Conservation (phyloP, 768 basidiomycete species). For the Asterophora lycoperdoides region DNA sequence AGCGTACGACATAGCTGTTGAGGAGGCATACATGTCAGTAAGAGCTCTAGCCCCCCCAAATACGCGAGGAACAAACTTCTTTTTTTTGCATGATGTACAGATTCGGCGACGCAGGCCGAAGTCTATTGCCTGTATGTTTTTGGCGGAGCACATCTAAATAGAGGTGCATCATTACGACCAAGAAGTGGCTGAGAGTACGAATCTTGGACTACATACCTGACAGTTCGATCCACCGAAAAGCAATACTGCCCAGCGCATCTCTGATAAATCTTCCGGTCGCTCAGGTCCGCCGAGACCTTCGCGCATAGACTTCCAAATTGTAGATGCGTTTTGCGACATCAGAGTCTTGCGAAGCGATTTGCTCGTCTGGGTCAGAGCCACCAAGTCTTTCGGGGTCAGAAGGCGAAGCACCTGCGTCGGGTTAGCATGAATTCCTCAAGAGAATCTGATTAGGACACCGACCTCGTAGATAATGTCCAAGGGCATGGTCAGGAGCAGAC, state of each 20-base stretch:
- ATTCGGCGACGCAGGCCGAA: conserved; percentile 23
- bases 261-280: conserved; percentile 21
- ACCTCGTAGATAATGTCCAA: conserved; percentile 26
- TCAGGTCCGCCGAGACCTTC: conserved; percentile 15
- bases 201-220: conserved; percentile 15
- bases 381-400: conserved; percentile 22
- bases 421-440: not conserved
- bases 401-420: conserved; percentile 21
- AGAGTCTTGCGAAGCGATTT: conserved; percentile 21
- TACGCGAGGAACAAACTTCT: conserved; percentile 18
- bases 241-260: conserved; percentile 24
- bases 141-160: conserved; percentile 10
- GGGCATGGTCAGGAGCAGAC: conserved; percentile 22
- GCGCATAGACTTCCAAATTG: conserved; percentile 24
- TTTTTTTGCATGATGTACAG: conserved; percentile 25
- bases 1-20: conserved; percentile 29
- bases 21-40: not conserved
- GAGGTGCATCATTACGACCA: too few relatives aligned
- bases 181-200: too few relatives aligned
- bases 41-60: not conserved
- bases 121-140: conserved; percentile 18
- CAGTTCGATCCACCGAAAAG: conserved; percentile 22
- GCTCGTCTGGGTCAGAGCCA: conserved; percentile 20
- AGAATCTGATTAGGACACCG: not conserved
- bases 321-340: conserved; percentile 10